Conservation (phyloP, 2,329 filamentous ascomycete genomes). For the Penicillium sp. region DNA sequence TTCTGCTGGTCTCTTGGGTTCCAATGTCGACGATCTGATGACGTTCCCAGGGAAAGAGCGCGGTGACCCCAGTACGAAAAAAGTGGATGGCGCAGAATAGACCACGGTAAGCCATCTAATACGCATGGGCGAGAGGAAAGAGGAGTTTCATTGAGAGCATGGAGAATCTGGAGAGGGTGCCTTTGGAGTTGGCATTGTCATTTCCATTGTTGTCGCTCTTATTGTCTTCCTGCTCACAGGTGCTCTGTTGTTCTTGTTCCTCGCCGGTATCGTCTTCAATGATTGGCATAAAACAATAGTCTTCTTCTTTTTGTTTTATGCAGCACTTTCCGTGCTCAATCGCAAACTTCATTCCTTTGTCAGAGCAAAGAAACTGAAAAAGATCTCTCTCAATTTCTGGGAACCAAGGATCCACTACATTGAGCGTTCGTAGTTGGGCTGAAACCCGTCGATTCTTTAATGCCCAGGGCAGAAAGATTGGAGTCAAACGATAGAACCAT, state of each 20-base stretch:
- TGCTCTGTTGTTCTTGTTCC: neutral
- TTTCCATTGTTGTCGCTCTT: too few relatives aligned
- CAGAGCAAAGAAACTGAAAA: neutral
- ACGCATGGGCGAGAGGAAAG: neutral
- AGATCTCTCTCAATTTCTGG: neutral
- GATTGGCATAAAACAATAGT: neutral
- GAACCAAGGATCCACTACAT: neutral
- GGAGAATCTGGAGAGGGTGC: neutral
- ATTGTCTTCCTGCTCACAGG: neutral
- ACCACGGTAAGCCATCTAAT: neutral
- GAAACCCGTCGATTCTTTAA: neutral
- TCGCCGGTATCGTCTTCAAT: neutral
- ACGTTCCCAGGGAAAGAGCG: neutral
- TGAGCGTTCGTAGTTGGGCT: neutral
- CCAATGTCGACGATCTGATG: neutral
- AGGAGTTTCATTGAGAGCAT: neutral
- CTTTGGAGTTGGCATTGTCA: neutral
- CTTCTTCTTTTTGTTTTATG: neutral
- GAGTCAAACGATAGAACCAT: neutral
- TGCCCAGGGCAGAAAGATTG: neutral
- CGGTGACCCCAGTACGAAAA: neutral
- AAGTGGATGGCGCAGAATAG: neutral
- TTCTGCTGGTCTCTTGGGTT: neutral
- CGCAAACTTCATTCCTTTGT: neutral
- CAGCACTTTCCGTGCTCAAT: neutral